Evolutionary conservation across 148 eudicot species (phyloP), one percentile per base, ranked within the genome.

Genomic region (Linanthus parryae): DNA sequence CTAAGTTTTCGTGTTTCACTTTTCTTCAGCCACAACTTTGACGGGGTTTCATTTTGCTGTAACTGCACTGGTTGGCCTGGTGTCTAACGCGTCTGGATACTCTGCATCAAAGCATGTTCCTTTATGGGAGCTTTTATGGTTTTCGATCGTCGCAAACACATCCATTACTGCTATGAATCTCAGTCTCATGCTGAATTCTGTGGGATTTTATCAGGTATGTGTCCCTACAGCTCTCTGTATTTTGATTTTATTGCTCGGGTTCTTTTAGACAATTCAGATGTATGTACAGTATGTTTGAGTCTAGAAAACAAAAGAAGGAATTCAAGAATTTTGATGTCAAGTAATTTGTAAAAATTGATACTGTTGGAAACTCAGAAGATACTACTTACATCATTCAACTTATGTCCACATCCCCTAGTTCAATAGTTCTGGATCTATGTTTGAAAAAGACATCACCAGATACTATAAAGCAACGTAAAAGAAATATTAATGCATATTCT

Each of bases 141-240:
- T 87, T 66, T 81, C 90, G 13, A 44, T 87, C 57, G 87, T 87
- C 53, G 96, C 96, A 15, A 87, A 87, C 52, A 66, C 76, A 66
- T 87, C 96, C 7, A 87, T 87, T 47, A 81, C 90, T 14, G 96
- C 88, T 58, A 87, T 87, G 96, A 87, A 87, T 71, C 44, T 87
- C 9, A 87, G 92, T 57, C 84, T 87, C 54, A 87, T 87, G 96
- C 80, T 84, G 27, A 87, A 87, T 55, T 87, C 96, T 55, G 96
- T 87, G 45, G 96, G 96, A 43, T 87, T 83, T 70, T 87, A 87
- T 68, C 96, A 87, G 69, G 96, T 87, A 60, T 51, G 69, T 44
- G 53, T 55, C 53, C 26, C 33, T 35, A 26, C 17, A 54, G 18
- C 22, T 3, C 42, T 53, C 22, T 54, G 27, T 50, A 26, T 20